phyloP scores from a whole-genome alignment of 1,284 basidiomycete genomes.

The Cronartium quercuum region DNA sequence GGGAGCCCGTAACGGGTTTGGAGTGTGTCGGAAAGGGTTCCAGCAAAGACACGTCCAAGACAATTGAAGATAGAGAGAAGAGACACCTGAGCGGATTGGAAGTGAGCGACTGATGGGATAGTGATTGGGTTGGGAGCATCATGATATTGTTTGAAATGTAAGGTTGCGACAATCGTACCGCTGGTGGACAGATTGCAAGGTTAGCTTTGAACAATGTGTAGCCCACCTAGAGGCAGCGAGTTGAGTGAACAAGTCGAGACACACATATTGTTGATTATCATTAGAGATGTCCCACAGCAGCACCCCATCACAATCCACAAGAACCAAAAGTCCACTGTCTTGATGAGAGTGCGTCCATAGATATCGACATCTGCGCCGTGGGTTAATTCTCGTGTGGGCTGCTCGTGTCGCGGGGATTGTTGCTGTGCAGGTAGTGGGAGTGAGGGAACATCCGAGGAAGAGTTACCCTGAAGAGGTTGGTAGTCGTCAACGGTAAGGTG shows the following conservation, averaged over 20 bases:
- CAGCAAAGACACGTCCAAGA: conserved; percentile 26
- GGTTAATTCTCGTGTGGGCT: not conserved
- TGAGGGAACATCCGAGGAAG: not conserved
- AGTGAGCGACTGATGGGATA: not conserved
- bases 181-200: not conserved
- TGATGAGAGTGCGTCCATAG: not conserved
- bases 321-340: conserved; percentile 20
- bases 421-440: not conserved
- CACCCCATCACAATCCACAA: conserved; percentile 30
- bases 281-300: conserved; percentile 19
- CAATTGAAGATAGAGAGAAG: conserved; percentile 31
- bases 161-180: conserved; percentile 22
- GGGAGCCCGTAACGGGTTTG: not conserved
- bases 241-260: not conserved
- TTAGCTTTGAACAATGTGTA: not conserved
- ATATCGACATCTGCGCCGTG: not conserved
- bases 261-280: conserved; percentile 34
- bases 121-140: not conserved
- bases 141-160: conserved; percentile 1
- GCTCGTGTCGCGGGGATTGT: too few relatives aligned
- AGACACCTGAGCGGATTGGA: conserved; percentile 22
- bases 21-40: conserved; percentile 10
- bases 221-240: not conserved
- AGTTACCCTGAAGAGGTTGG: not conserved
- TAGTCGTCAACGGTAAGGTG: not conserved